Conservation (phyloP, 2,329 filamentous ascomycete species). For the Fusarium agapanthi region DNA sequence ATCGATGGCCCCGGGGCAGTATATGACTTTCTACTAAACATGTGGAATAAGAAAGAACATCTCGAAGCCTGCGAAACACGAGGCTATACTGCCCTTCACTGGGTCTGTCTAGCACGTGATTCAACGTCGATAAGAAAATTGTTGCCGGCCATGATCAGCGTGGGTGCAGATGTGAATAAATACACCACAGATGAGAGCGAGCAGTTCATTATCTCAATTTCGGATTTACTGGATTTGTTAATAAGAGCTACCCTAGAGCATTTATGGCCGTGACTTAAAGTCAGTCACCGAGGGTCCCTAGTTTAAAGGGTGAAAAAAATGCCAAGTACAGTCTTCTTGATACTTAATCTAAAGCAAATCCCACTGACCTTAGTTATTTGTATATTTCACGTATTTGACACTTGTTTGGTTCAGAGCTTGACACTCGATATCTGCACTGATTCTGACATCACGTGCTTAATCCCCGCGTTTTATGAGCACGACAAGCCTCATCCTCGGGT, state of each 20-base stretch:
- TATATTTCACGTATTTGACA: rapidly evolving
- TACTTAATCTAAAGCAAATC: not conserved
- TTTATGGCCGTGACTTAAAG: too few relatives aligned
- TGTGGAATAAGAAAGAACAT: not conserved
- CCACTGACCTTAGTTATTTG: not conserved
- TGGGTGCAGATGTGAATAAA: not conserved
- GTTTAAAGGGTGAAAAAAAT: not conserved
- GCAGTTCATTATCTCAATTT: too few relatives aligned
- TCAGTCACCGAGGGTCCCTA: rapidly evolving
- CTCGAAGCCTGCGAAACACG: not conserved
- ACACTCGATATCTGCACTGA: rapidly evolving
- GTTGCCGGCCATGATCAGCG: not conserved
- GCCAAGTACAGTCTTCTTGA: not conserved
- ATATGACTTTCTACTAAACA: not conserved
- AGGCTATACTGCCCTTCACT: not conserved
- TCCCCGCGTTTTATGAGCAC: not conserved
- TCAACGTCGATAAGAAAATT: not conserved
- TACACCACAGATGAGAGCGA: too few relatives aligned
- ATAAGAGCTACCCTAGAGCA: not conserved
- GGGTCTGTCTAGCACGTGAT: not conserved
- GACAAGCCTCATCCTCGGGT: not conserved
- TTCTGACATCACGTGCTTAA: not conserved
- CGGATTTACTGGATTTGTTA: too few relatives aligned
- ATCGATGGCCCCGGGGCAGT: not conserved
- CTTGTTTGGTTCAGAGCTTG: not conserved